Evolutionary conservation across 2,329 filamentous ascomycete genomes (phyloP).

Genomic region (Phialophora macrospora): DNA sequence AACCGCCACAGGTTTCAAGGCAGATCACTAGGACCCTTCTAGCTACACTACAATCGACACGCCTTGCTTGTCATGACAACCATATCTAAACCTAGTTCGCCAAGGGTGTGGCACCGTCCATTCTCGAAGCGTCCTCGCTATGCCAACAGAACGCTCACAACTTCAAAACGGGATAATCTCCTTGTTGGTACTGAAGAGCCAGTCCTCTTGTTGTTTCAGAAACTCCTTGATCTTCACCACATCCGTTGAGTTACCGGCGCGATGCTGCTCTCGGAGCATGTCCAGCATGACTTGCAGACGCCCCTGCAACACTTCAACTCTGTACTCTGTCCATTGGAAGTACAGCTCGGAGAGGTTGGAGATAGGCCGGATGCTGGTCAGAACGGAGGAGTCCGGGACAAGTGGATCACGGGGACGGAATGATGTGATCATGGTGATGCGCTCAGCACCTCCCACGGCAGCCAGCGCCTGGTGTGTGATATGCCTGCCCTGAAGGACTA

Average conservation of each 20-base stretch:
- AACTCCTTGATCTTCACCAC: slow-evolving; percentile 41
- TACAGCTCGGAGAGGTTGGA: slow-evolving; percentile 64
- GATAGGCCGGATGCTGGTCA: slow-evolving; percentile 64
- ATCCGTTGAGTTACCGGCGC: slow-evolving; percentile 42
- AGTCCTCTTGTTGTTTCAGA: slow-evolving; percentile 37
- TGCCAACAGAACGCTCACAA: neutral
- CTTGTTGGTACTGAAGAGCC: slow-evolving; percentile 21
- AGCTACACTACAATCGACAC: neutral
- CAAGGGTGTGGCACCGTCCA: neutral
- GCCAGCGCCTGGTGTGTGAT: slow-evolving; percentile 68
- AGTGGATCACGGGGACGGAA: slow-evolving; percentile 63
- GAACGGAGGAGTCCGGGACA: slow-evolving; percentile 62
- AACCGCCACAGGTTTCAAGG: neutral
- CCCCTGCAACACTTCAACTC: slow-evolving; percentile 66
- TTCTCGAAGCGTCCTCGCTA: neutral
- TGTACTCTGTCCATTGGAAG: slow-evolving; percentile 65
- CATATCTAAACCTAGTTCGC: neutral
- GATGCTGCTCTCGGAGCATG: slow-evolving; percentile 39
- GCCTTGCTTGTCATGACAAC: neutral
- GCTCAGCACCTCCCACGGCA: slow-evolving; percentile 63
- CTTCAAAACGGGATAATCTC: slow-evolving; percentile 18
- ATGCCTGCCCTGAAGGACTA: slow-evolving; percentile 69
- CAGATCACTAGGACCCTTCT: neutral
- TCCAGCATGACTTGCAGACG: slow-evolving; percentile 55
- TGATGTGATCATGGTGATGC: slow-evolving; percentile 69